These are phyloP conservation scores for Amaranthus cruentus DNA, from an alignment of 148 eudicot genomes.

Conservation along the genomic window DNA sequence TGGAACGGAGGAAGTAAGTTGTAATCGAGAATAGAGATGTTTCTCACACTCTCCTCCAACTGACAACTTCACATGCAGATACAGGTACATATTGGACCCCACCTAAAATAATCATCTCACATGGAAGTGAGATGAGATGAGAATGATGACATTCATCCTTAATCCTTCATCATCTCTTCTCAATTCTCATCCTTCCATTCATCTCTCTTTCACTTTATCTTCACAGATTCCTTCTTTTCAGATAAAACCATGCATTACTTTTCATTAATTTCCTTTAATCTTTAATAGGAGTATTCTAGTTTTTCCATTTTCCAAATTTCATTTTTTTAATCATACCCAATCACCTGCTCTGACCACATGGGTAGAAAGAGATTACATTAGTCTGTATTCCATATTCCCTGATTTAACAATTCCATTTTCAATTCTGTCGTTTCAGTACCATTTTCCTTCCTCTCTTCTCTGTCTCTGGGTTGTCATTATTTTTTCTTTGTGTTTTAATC, in stretches of 20 bases:
- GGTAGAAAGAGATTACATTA: constrained; percentile 2
- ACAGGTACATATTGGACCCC: constrained; percentile 35
- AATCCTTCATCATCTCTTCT: background rate
- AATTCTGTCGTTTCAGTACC: constrained; percentile 6
- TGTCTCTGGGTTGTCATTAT: constrained; percentile 26
- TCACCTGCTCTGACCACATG: constrained; percentile 35
- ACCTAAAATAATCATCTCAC: constrained; percentile 41
- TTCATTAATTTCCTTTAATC: constrained; percentile 13
- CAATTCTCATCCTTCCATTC: background rate
- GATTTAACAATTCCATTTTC: constrained; percentile 17
- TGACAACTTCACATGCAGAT: constrained; percentile 66
- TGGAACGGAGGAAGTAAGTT: too few relatives aligned
- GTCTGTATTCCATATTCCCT: constrained; percentile 23
- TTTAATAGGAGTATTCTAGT: background rate
- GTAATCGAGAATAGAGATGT: background rate
- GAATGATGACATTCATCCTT: constrained; percentile 1
- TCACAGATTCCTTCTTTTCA: constrained; percentile 18
- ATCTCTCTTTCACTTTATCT: constrained; percentile 9
- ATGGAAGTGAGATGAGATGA: constrained; percentile 31
- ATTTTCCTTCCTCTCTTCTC: constrained; percentile 6
- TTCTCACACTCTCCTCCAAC: constrained; percentile 18
- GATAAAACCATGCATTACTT: constrained; percentile 26
- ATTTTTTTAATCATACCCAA: constrained; percentile 7
- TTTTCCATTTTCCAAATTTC: background rate
- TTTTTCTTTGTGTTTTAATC: constrained; percentile 25